Evolutionary conservation across 257 asterid species (phyloP), one percentile per base, ranked within the genome.

Genomic region (Datura wrightii): DNA sequence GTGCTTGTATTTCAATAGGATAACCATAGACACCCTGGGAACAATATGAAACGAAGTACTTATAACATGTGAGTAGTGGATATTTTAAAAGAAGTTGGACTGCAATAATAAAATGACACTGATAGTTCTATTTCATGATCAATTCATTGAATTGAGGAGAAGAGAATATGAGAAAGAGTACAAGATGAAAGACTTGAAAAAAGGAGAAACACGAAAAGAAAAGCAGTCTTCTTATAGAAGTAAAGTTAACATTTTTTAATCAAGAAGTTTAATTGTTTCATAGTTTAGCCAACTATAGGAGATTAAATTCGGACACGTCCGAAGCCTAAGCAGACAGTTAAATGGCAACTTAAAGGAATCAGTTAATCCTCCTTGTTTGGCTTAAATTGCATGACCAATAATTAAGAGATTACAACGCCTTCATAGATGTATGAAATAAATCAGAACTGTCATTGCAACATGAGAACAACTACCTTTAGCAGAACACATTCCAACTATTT

Each of bases 1-100:
- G 84, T 6, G 98, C 97, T 87, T 95, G 98, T 80, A 95, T 95
- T 90, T 95, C 98, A 59, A 93, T 95, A 2, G 98, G 98, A 82
- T 95, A 95, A 24, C 98, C 98, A 31, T 95, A 95, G 70, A 95
- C 93, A 14, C 98, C 98, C 98, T 95, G 92, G 67, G 86, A 88
- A 56, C 55, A 14, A 50, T 55, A 48, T 10, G 74, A 8, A 63
- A 54, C 48, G 7, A 69, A 83, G 48, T 42, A 34, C 34, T 15
- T 41, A 18, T 70, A 52, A 52, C 53, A 41, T 24, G 52, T 62
- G 80, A 80, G 55, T 80, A 71, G 79, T 42, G 55, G 79, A 19
- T 9, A 18, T 42, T 70, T 70, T 41, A 9, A 71, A 71, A 37
- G 5, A 42, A 71, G 36, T 71, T 42, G 79, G 24, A 42, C 55